Evolutionary conservation across 371 early-diverging fungal species (phyloP), one percentile per base, ranked within the genome.

Genomic region (Apophysomyces trapeziformis): DNA sequence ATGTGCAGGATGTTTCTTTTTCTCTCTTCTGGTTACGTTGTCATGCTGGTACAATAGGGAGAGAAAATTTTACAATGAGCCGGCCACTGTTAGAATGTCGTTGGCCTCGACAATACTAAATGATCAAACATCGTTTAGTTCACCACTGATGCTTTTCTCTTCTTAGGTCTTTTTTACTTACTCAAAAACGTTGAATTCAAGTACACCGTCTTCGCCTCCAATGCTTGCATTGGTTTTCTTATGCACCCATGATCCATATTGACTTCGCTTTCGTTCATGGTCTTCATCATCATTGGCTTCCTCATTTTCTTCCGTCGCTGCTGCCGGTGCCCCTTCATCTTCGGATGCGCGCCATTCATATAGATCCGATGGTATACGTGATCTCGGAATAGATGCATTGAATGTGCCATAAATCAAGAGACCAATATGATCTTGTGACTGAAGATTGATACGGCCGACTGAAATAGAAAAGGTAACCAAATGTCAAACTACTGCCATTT

Each of bases 371-470:
- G 92, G 91, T 61, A 97, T 94, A 61, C 87, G 82, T 68, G 89
- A 87, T 21, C 89, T 85, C 0, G 96, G 92, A 59, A 97, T 96
- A 13, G 96, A 95, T 12, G 96, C 97, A 69, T 98, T 98, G 83
- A 98, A 96, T 9, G 95, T 92, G 45, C 95, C 93, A 75, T 92
- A 93, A 60, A 96, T 85, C 67, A 98, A 85, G 36, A 96, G 79
- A 74, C 96, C 97, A 69, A 98, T 92, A 69, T 98, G 98, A 76
- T 95, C 95, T n/a, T 92, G 87, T 60, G 96, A 95, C 65, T 96
- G 95, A 56, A 95, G 87, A 78, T 94, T 96, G 71, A 97, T 93
- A 6, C 89, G 85, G 57, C 97, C 98, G 38, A 85, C 93, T 90
- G 73, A 14, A 8, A 45, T 41, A 41, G 5, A 41, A 41, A 41